These are phyloP conservation scores for Wakefieldia striispora DNA, from an alignment of 768 basidiomycete species.

Conservation along the genomic window DNA sequence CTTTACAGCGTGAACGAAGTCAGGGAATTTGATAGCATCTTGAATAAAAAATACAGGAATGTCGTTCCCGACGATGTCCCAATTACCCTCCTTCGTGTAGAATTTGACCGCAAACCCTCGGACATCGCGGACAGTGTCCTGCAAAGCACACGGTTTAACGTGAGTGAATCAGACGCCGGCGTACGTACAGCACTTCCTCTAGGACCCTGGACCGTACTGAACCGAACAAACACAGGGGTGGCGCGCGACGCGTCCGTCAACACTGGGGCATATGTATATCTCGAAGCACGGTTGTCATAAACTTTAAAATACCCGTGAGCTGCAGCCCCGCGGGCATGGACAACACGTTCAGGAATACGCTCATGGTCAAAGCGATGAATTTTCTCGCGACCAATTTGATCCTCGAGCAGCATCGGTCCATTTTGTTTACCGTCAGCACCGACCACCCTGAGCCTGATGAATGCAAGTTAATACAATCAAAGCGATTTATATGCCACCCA, in stretches of 20 bases:
- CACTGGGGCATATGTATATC: slow-evolving; percentile 68
- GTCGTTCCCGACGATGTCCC: slow-evolving; percentile 85
- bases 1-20: slow-evolving; percentile 81
- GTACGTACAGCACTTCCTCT: slow-evolving; percentile 73
- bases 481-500: slow-evolving; percentile 17
- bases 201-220: slow-evolving; percentile 82
- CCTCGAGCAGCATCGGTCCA: slow-evolving; percentile 78
- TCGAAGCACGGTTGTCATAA: slow-evolving; percentile 61
- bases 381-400: slow-evolving; percentile 73
- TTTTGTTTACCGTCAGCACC: slow-evolving; percentile 40
- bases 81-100: slow-evolving; percentile 83
- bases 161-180: not conserved
- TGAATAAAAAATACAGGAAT: slow-evolving; percentile 84
- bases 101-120: slow-evolving; percentile 85
- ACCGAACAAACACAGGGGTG: slow-evolving; percentile 80
- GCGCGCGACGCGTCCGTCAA: slow-evolving; percentile 69
- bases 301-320: slow-evolving; percentile 86
- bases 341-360: slow-evolving; percentile 84
- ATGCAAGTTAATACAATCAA: slow-evolving; percentile 7
- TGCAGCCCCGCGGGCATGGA: slow-evolving; percentile 68
- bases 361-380: slow-evolving; percentile 83
- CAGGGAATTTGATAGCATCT: slow-evolving; percentile 82
- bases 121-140: slow-evolving; percentile 81
- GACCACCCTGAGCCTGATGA: slow-evolving; percentile 51
- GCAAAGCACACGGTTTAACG: not conserved